A percentile compares a stretch with the other conserved stretches of the same genome.
Evolutionary conservation across 495 filamentous ascomycete species (phyloP).

Genomic region (Immersiella caudata): DNA sequence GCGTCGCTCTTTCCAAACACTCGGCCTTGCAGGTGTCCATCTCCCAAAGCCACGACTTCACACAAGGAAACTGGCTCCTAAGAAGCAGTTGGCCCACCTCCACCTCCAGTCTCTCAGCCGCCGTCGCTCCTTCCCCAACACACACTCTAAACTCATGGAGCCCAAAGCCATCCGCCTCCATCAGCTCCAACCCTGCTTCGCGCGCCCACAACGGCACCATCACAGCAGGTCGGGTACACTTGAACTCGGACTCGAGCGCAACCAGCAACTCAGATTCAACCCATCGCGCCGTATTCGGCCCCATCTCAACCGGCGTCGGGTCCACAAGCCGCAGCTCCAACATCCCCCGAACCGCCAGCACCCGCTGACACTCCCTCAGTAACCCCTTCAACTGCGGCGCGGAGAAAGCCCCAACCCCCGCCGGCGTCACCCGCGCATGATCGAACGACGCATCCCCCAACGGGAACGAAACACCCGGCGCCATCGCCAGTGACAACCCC

Average conservation of each 20-base stretch:
- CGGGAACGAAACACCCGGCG: background rate
- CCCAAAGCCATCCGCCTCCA: background rate
- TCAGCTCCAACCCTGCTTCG: conserved; percentile 1
- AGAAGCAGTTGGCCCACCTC: background rate
- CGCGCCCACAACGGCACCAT: conserved; percentile 9
- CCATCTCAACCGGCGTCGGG: conserved; percentile 5
- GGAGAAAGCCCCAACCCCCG: background rate
- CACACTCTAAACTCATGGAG: background rate
- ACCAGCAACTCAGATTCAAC: conserved; percentile 11
- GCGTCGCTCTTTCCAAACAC: conserved; percentile 6
- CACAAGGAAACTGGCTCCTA: conserved; percentile 10
- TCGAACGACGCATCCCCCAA: conserved; percentile 8
- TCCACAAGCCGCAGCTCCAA: conserved; percentile 10
- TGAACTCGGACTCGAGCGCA: conserved; percentile 2
- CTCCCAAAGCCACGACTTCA: conserved; percentile 14
- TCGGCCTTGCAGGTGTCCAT: background rate
- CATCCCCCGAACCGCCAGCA: conserved; percentile 15
- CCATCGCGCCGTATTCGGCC: background rate
- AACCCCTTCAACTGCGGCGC: conserved; percentile 11
- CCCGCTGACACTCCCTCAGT: conserved; percentile 7
- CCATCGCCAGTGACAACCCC: background rate
- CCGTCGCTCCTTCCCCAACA: conserved; percentile 5
- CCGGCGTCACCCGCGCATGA: conserved; percentile 4
- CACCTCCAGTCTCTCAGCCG: background rate
- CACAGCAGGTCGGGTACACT: conserved; percentile 6